Evolutionary conservation across 2,329 filamentous ascomycete species (phyloP), one percentile per base, ranked within the genome.

Genomic region (Aspergillus sojae): DNA sequence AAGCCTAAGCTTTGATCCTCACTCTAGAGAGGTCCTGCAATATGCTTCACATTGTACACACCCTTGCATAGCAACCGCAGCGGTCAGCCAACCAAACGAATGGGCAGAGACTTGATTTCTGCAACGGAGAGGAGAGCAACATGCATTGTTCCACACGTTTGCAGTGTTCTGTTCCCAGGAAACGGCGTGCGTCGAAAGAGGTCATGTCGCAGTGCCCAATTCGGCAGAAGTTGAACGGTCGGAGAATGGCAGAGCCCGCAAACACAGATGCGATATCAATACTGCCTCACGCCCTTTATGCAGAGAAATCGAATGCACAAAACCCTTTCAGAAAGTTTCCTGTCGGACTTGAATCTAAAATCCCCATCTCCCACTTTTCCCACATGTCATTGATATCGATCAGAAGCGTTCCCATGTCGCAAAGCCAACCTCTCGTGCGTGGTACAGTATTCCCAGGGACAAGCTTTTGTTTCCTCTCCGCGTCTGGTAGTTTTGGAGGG

Each of bases 1-100:
- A 94, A 94, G 92, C 86, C 92, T 83, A 93, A 89, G 84, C 92
- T 93, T 93, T 96, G 92, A 96, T 89, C 83, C 91, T 91, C 93
- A 93, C 91, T 86, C 89, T 77, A 88, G 91, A 93, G 92, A 93
- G 91, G 91, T 93, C 92, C 92, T 85, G 80, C 79, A 71, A 76
- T 50, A 48, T 34, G 39, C 75, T 73, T 66, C 71, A 64, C 70
- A 60, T 43, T 65, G 64, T 67, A 65, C 66, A 70, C 64, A 61
- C 62, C 54, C 58, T 61, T 59, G 53, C 39, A 46, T 16, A 10
- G 14, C 52, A 36, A 39, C 23, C 32, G 39, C 30, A 21, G 43
- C n/a, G 26, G 23, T 45, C 43, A 60, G 45, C 46, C 54, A 52
- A 21, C 43, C 56, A 57, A 57, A 57, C 50, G 56, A 57, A 56